phyloP scores from a whole-genome alignment of 78 protist genomes.

The Dictyostelium brefeldianum region DNA sequence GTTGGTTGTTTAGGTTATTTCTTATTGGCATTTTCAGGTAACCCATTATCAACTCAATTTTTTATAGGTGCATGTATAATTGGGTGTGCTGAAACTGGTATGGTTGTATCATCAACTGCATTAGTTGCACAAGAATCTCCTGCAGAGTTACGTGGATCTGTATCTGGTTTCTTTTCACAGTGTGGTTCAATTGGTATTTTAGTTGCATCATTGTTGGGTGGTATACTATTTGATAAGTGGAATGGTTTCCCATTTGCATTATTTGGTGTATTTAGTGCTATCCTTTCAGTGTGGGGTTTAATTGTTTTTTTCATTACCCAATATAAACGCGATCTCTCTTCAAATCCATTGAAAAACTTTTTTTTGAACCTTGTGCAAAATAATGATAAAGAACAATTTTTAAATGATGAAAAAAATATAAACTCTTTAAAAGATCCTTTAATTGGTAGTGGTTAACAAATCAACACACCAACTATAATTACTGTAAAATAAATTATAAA shows the following conservation, averaged over 20 bases:
- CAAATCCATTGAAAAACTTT: background rate
- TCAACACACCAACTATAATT: background rate
- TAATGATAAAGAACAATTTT: conserved; percentile 15
- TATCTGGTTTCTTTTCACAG: conserved; percentile 55
- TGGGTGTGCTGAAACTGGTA: conserved; percentile 80
- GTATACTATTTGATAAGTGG: conserved; percentile 49
- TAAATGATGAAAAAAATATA: background rate
- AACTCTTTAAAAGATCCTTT: conserved; percentile 3
- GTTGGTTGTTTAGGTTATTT: conserved; percentile 65
- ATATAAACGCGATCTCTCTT: background rate
- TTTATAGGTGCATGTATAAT: conserved; percentile 63
- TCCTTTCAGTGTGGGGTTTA: conserved; percentile 42
- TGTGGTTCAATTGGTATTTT: conserved; percentile 67
- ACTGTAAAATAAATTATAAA: background rate
- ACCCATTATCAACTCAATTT: conserved; percentile 27
- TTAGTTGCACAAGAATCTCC: conserved; percentile 71
- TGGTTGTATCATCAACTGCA: conserved; percentile 65
- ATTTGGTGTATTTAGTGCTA: conserved; percentile 41
- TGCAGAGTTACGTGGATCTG: conserved; percentile 38
- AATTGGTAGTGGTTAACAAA: background rate
- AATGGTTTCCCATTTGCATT: conserved; percentile 60
- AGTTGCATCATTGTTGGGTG: conserved; percentile 65
- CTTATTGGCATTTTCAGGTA: conserved; percentile 29
- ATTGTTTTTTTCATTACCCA: conserved; percentile 27
- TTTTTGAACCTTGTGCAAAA: background rate